Base-by-base conservation (phyloP, 176 grass and related monocot genomes). In the Avena insularis region DNA sequence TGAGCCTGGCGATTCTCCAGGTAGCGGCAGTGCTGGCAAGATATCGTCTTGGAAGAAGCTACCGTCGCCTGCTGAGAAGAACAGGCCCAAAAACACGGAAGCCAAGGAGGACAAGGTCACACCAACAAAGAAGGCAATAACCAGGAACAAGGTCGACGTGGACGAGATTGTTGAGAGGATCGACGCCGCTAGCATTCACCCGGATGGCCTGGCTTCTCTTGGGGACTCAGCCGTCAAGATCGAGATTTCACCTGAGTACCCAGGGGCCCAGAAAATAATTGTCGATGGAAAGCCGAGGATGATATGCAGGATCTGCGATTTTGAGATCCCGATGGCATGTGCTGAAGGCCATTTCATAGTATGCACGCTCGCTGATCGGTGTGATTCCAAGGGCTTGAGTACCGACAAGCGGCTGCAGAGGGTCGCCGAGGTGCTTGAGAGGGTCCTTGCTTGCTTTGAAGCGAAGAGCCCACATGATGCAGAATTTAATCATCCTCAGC, bases 31-130 rank as follows among this genome's bases (percentile, higher is more conserved):
- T 27, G 65, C 84, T 65, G 82, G 85, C 79, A 92, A 85, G 90
- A 99, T 99, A 8, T 82, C 97, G 14, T 96, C 93, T 0, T 99
- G 97, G 97, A 99, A 99, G 85, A 99, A 99, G 89, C 87, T 98
- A n/a, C 94, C 96, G 0, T 96, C 96, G 21, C 90, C 93, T 16
- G 85, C 94, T 36, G 92, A 94, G 93, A 98, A 94, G 86, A 92
- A 74, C 73, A 88, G 67, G 72, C 86, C 50, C 21, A 90, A 62
- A 45, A 66, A 5, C 57, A 9, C 49, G 15, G 90, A 89, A 4
- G 20, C 48, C 4, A 82, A 87, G 20, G 87, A 87, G 71, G 83
- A 77, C 45, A 85, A 85, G 58, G 2, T 80, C 33, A 71, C 77
- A 47, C 82, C 86, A 0, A 68, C 51, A n/a, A 95, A 94, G 78